Evolutionary conservation across 2,329 filamentous ascomycete species (phyloP).

Genomic region (Diaporthe sp.): DNA sequence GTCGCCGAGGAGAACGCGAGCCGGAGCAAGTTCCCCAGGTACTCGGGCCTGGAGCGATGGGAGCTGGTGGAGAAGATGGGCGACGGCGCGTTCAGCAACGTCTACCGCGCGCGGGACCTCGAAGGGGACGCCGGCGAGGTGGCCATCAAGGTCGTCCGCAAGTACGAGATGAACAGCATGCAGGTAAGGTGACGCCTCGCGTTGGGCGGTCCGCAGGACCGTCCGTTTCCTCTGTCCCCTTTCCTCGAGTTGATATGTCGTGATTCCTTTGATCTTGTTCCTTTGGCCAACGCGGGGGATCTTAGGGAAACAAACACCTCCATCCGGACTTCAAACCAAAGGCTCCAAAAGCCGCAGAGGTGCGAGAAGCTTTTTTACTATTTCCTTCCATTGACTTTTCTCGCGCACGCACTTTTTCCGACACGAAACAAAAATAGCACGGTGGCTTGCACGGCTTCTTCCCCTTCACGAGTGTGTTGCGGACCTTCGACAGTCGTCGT

Average conservation of each 20-base stretch:
- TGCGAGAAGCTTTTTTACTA: constrained; percentile 72
- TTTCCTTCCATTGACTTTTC: constrained; percentile 50
- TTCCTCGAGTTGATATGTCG: constrained; percentile 45
- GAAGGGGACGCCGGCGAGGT: constrained; percentile 82
- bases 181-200: constrained; percentile 79
- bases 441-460: constrained; percentile 45
- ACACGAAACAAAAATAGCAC: constrained; percentile 45
- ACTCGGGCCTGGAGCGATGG: constrained; percentile 89
- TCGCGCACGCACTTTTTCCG: background rate
- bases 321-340: constrained; percentile 94
- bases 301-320: constrained; percentile 90
- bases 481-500: background rate
- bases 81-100: constrained; percentile 98
- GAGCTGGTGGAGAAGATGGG: constrained; percentile 96
- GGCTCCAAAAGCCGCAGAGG: constrained; percentile 96
- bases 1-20: constrained; percentile 92
- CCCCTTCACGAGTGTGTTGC: constrained; percentile 43
- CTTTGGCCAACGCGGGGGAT: constrained; percentile 68
- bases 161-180: constrained; percentile 98
- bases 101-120: constrained; percentile 88
- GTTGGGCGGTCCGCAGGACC: constrained; percentile 38
- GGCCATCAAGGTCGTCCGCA: constrained; percentile 98
- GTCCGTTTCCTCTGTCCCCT: constrained; percentile 46
- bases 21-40: constrained; percentile 87
- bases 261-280: constrained; percentile 46